Percentiles rank a stretch among this genome's conserved stretches.
phyloP scores from a whole-genome alignment of 164 flowering plant genomes.

The Annona cherimola region DNA sequence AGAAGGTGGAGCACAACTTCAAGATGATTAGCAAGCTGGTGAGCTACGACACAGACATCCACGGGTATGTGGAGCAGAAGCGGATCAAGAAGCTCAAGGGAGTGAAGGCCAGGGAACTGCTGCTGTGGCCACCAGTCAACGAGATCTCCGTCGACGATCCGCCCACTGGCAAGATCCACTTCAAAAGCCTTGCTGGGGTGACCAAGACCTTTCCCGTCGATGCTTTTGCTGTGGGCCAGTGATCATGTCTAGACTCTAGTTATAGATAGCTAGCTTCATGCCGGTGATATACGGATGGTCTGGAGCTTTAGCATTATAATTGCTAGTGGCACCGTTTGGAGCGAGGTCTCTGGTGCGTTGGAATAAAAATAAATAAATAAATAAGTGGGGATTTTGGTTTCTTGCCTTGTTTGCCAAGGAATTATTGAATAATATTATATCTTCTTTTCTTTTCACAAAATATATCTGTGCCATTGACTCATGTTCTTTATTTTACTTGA shows the following conservation, averaged over 20 bases:
- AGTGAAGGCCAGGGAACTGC: conserved; percentile 37
- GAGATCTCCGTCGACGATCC: conserved; percentile 28
- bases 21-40: conserved; percentile 29
- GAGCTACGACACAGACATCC: conserved; percentile 22
- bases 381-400: background rate
- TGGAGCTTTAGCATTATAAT: too few relatives aligned
- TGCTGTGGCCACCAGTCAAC: conserved; percentile 30
- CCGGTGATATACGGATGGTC: too few relatives aligned
- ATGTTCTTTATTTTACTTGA: background rate
- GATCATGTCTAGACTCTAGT: background rate
- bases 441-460: background rate
- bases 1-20: conserved; percentile 34
- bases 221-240: conserved; percentile 16
- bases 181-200: conserved; percentile 30
- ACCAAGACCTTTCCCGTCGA: conserved; percentile 28
- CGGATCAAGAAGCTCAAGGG: conserved; percentile 34
- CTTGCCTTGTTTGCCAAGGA: background rate
- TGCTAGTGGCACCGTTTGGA: too few relatives aligned
- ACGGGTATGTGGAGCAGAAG: conserved; percentile 18
- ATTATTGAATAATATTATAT: background rate
- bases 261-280: background rate
- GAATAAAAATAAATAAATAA: background rate
- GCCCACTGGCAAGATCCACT: conserved; percentile 28
- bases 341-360: too few relatives aligned
- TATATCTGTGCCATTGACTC: background rate